These are phyloP conservation scores for Talaromyces sp. DNA, from an alignment of 2,329 filamentous ascomycete species.

Conservation along the genomic window DNA sequence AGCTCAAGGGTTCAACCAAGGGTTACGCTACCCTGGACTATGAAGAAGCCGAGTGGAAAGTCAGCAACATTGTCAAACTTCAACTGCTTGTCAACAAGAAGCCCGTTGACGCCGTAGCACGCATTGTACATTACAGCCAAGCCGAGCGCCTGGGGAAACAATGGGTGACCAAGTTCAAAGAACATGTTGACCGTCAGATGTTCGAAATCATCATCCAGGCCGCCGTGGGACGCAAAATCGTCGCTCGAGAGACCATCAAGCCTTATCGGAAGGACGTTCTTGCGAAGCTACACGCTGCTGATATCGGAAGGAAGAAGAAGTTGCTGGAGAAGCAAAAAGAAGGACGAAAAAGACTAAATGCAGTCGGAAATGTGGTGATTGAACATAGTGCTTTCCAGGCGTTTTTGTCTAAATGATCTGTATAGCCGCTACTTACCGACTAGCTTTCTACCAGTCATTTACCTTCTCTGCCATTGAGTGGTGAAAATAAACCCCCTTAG, in stretches of 20 bases:
- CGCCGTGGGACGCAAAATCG: constrained; percentile 73
- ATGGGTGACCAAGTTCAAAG: constrained; percentile 95
- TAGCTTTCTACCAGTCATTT: not conserved
- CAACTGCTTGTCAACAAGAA: constrained; percentile 91
- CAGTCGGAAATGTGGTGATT: constrained; percentile 84
- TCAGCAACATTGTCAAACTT: constrained; percentile 79
- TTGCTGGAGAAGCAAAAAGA: constrained; percentile 96
- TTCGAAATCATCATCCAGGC: constrained; percentile 97
- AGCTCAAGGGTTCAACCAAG: constrained; percentile 88
- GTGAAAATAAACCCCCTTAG: not conserved
- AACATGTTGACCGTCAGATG: constrained; percentile 94
- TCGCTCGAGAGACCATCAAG: constrained; percentile 93
- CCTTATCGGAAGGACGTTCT: constrained; percentile 95
- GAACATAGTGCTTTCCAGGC: constrained; percentile 94
- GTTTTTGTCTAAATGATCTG: constrained; percentile 73
- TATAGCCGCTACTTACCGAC: not conserved
- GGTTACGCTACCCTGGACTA: constrained; percentile 96
- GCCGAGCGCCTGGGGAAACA: constrained; percentile 74
- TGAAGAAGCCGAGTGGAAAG: constrained; percentile 86
- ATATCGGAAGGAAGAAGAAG: constrained; percentile 79
- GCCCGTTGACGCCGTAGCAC: constrained; percentile 90
- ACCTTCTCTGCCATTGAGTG: not conserved
- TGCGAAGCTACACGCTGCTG: constrained; percentile 87
- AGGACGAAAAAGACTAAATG: constrained; percentile 79
- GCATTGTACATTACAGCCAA: constrained; percentile 81